These are phyloP conservation scores for Umbelopsis ramanniana DNA, from an alignment of 192 early-diverging fungal genomes.

Conservation along the genomic window DNA sequence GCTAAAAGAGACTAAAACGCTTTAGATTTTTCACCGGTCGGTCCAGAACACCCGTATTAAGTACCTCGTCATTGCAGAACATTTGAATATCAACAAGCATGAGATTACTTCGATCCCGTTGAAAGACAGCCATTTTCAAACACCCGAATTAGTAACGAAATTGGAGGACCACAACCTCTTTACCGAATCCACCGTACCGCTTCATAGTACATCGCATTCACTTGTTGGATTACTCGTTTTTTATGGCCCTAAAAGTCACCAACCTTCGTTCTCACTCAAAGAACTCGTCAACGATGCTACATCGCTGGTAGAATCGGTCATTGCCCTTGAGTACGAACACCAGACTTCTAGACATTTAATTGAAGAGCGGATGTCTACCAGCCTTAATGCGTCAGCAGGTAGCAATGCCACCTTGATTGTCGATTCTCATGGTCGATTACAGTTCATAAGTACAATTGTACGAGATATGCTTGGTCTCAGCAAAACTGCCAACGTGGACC, in stretches of 20 bases:
- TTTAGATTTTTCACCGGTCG: too few species aligned
- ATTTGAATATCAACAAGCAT: background rate
- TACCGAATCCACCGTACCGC: background rate
- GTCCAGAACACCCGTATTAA: background rate
- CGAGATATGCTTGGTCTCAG: background rate
- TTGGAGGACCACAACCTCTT: background rate
- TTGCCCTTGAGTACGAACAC: constrained; percentile 7
- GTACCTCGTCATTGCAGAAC: background rate
- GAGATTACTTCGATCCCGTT: background rate
- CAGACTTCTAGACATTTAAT: background rate
- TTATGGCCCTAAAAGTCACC: background rate
- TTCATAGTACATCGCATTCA: background rate
- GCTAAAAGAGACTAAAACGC: too few species aligned
- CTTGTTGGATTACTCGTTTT: background rate
- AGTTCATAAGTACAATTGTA: background rate
- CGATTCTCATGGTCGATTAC: background rate
- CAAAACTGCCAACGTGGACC: background rate
- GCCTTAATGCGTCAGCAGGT: background rate
- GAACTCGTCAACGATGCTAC: background rate
- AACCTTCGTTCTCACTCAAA: background rate
- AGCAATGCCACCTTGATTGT: constrained; percentile 13
- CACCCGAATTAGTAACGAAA: background rate
- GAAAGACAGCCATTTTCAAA: background rate
- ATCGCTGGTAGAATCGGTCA: background rate
- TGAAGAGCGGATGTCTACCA: background rate